Evolutionary conservation across 768 basidiomycete species (phyloP), one percentile per base, ranked within the genome.

Genomic region (Galerina marginata): DNA sequence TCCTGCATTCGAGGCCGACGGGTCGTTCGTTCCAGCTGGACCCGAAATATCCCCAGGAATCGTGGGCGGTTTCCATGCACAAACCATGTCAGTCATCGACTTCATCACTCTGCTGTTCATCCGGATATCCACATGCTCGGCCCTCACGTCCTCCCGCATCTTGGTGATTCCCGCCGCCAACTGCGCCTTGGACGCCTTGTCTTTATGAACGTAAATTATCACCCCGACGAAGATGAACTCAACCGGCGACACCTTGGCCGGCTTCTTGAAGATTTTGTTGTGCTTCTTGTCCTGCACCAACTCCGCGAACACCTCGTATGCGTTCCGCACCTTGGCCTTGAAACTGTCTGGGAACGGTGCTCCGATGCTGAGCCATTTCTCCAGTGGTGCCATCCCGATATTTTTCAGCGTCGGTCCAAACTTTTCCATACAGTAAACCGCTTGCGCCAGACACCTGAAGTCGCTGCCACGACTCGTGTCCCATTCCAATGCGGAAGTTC

Each of bases 201-300:
- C 72, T 71, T 79, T 85, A 55, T 81, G 76, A n/a, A 78, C 69
- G 11, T 80, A 79, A 14, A 91, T 81, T 20, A 92, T 71, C 3
- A 89, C 65, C 20, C 77, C 77, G 49, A 84, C 81, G 62, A 81
- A 74, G 48, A 90, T 78, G 62, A 93, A 85, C 69, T 93, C 91
- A 42, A 91, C 76, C 0, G 91, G 91, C 0, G 90, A 80, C 1
- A 92, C 77, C 40, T 86, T 86, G 63, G 77, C 73, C 46, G 65
- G 39, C 70, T 62, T 71, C 70, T 74, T 69, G 68, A 88, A 82
- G 20, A 74, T 59, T 7, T 65, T 56, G n/a, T 66, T 74, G 16
- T 75, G 64, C 6, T 76, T 65, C 2, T 66, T 47, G 49, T 83
- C 75, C 5, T 67, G 60, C 1, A 81, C 81, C 48, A 92, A 75